Conservation (phyloP, 305 asterid genomes). For the Fraxinus platypoda region DNA sequence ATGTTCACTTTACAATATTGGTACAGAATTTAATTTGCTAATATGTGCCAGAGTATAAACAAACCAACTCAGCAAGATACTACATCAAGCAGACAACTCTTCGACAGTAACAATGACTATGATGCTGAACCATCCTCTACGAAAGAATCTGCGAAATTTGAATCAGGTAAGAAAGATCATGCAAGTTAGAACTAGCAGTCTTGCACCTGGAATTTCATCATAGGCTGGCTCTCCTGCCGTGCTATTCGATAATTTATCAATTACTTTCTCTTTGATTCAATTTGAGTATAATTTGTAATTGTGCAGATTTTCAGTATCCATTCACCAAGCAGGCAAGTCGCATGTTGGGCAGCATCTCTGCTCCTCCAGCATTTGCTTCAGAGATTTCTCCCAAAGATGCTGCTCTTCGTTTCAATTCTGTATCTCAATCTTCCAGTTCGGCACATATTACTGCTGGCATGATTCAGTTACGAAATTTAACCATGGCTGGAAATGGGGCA, state of each 20-base stretch:
- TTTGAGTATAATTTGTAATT: neutral
- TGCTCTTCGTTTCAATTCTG: constrained; percentile 37
- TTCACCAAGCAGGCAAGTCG: constrained; percentile 58
- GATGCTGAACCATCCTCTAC: constrained; percentile 34
- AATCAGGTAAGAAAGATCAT: constrained; percentile 43
- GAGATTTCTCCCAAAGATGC: constrained; percentile 72
- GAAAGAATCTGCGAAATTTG: constrained; percentile 32
- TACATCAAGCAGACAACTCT: constrained; percentile 33
- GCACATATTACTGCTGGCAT: constrained; percentile 53
- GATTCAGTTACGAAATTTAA: constrained; percentile 40
- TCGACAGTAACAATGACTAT: constrained; percentile 25
- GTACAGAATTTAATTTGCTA: constrained; percentile 9
- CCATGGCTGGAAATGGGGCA: constrained; percentile 21
- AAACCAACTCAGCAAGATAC: constrained; percentile 32
- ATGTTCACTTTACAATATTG: constrained; percentile 5
- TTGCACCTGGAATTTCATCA: neutral
- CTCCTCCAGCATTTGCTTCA: constrained; percentile 88
- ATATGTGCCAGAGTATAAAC: constrained; percentile 36
- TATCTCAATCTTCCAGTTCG: constrained; percentile 36
- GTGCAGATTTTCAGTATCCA: constrained; percentile 55
- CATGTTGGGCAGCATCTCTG: constrained; percentile 64
- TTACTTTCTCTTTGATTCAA: neutral
- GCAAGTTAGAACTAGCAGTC: neutral
- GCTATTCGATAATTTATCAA: neutral
- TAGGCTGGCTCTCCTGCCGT: neutral